Evolutionary conservation across 169 alveolate genomes (phyloP).

Genomic region (Eimeria sp.): DNA sequence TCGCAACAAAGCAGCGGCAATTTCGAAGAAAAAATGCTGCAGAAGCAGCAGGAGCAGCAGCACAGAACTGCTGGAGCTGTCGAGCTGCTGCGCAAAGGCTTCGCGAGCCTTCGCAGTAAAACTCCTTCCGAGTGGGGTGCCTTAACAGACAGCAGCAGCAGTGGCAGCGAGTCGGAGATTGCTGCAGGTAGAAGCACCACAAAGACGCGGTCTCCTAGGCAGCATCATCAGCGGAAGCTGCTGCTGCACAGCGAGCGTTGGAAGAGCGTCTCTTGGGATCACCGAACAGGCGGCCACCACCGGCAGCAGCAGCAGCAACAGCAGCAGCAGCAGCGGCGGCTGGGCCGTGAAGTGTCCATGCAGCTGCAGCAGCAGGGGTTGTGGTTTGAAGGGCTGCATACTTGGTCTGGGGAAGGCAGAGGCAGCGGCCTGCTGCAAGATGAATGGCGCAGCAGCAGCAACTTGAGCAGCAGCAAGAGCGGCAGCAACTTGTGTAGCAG

Average conservation of each 20-base stretch:
- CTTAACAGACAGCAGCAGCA: slow-evolving; percentile 59
- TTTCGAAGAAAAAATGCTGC: background rate
- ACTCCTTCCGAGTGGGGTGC: slow-evolving; percentile 11
- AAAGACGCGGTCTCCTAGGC: background rate
- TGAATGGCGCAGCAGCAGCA: slow-evolving; percentile 56
- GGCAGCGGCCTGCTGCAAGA: slow-evolving; percentile 34
- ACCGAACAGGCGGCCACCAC: slow-evolving; percentile 10
- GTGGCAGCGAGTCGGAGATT: slow-evolving; percentile 23
- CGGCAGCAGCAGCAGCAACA: slow-evolving; percentile 75
- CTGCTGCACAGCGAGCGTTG: slow-evolving; percentile 21
- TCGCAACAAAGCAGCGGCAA: background rate
- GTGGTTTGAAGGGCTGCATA: slow-evolving; percentile 73
- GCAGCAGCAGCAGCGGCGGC: slow-evolving; percentile 37
- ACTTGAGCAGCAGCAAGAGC: background rate
- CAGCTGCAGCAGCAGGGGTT: slow-evolving; percentile 75
- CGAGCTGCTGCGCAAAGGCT: slow-evolving; percentile 40
- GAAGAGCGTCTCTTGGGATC: slow-evolving; percentile 19
- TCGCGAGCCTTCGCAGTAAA: slow-evolving; percentile 57
- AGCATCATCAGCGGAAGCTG: slow-evolving; percentile 47
- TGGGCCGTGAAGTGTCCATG: slow-evolving; percentile 17
- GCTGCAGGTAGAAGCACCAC: slow-evolving; percentile 58
- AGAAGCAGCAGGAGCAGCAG: slow-evolving; percentile 55
- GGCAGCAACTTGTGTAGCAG: slow-evolving; percentile 23
- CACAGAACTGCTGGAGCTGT: slow-evolving; percentile 30
- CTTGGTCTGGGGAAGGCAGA: slow-evolving; percentile 54